phyloP scores from a whole-genome alignment of 2,329 filamentous ascomycete genomes.

The Didymosphaeria variabile region DNA sequence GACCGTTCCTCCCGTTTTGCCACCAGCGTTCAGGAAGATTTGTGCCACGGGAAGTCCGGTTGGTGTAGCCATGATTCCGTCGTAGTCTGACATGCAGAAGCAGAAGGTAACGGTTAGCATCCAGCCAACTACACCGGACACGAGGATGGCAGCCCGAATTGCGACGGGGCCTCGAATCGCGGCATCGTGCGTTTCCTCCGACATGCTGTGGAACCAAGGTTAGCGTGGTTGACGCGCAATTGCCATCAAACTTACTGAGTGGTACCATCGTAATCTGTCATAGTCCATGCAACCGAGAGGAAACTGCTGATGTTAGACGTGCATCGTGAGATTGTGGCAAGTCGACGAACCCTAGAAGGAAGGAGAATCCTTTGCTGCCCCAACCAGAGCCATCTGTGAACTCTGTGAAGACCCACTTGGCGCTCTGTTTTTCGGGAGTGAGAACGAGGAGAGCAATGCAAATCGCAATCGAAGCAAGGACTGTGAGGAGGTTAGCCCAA shows the following conservation, averaged over 20 bases:
- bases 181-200: constrained; percentile 72
- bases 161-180: constrained; percentile 67
- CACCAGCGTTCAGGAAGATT: constrained; percentile 67
- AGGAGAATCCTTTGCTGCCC: constrained; percentile 69
- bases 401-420: constrained; percentile 68
- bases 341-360: constrained; percentile 63
- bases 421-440: constrained; percentile 67
- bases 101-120: constrained; percentile 70
- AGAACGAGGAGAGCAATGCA: constrained; percentile 67
- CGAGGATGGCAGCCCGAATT: constrained; percentile 66
- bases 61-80: constrained; percentile 64
- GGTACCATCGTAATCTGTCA: constrained; percentile 74
- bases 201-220: constrained; percentile 59
- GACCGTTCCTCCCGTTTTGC: constrained; percentile 62
- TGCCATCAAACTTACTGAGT: constrained; percentile 61
- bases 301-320: constrained; percentile 51
- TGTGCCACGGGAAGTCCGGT: constrained; percentile 69
- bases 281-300: constrained; percentile 68
- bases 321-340: not conserved
- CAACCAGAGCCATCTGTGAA: constrained; percentile 71
- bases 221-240: constrained; percentile 35
- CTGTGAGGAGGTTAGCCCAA: constrained; percentile 30
- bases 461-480: constrained; percentile 68
- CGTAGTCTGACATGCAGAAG: constrained; percentile 68
- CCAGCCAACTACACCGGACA: constrained; percentile 69